These are phyloP conservation scores for Aspergillus brunneoviolaceus DNA, from an alignment of 2,329 filamentous ascomycete species.

Conservation along the genomic window DNA sequence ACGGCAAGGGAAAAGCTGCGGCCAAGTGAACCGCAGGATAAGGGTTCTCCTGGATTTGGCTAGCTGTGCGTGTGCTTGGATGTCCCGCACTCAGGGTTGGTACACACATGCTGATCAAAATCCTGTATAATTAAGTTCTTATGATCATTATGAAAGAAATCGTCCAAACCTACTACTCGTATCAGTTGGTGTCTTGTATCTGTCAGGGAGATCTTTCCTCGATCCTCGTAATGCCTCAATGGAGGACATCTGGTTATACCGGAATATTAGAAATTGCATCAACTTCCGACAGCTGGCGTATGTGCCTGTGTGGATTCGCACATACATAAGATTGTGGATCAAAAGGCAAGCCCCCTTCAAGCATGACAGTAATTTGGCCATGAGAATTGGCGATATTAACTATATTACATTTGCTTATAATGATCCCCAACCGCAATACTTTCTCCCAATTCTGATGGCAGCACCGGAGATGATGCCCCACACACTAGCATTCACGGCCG, in stretches of 20 bases:
- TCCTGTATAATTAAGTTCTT: slow-evolving; percentile 11
- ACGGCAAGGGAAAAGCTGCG: slow-evolving; percentile 40
- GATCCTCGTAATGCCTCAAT: too few relatives aligned
- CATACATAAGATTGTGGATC: neutral
- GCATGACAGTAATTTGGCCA: neutral
- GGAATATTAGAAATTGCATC: too few relatives aligned
- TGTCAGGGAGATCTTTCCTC: too few relatives aligned
- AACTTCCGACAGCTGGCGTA: too few relatives aligned
- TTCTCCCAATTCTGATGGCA: slow-evolving; percentile 41
- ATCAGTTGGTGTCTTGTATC: too few relatives aligned
- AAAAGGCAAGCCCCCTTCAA: too few relatives aligned
- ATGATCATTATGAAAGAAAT: slow-evolving; percentile 2
- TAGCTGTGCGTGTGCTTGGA: neutral
- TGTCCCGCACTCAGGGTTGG: neutral
- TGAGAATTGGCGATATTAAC: neutral
- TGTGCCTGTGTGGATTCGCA: neutral
- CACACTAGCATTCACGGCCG: slow-evolving; percentile 36
- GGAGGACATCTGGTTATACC: too few relatives aligned
- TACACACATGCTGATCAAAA: neutral
- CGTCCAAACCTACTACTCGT: neutral
- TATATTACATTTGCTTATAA: slow-evolving; percentile 16
- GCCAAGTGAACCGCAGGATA: slow-evolving; percentile 14
- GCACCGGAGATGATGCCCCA: slow-evolving; percentile 40
- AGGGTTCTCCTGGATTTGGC: neutral
- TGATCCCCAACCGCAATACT: slow-evolving; percentile 41